Base-by-base conservation (phyloP, 2,329 filamentous ascomycete genomes). In the Pseudogymnoascus sp. region DNA sequence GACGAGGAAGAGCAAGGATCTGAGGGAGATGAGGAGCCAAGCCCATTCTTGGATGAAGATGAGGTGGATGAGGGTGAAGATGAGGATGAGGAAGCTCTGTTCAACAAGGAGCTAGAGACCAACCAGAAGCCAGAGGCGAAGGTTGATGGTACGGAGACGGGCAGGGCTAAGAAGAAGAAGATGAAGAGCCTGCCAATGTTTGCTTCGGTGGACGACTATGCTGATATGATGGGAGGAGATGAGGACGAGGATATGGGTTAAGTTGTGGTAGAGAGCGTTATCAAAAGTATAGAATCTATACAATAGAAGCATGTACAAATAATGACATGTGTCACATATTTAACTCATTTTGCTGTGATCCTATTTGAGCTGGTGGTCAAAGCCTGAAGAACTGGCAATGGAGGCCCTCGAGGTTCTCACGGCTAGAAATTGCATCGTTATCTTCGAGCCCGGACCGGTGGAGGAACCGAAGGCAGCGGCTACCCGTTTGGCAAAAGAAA, bases 191-290 rank as follows among this genome's bases (percentile, higher is more conserved):
- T 99, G 70, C 95, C 95, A 6, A 96, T 87, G 37, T 99, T 99
- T 79, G 95, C 96, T 19, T 96, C 91, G 34, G 89, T 84, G 34
- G 95, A 98, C 63, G 95, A 98, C 75, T 99, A 98, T 76, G 93
- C 92, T 14, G 90, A 89, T 71, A 82, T 96, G 78, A 77, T 96
- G 74, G 90, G 82, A 3, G 83, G 85, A 68, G 90, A 95, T 62
- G 86, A 87, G 67, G 86, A 86, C 66, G 73, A 74, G 61, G 60
- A 61, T 43, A 39, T 61, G 34, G 60, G 60, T 16, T 61, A 61
- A 41, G 28, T 34, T 34, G 51, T 6, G 10, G 51, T 2, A 10
- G n/a, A n/a, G 10, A 13, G n/a, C 48, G 16, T 57, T 14, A 14
- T 57, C 10, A 57, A 57, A 57, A 34, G 51, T 57, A 57, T 54